Conservation (phyloP, 768 basidiomycete genomes). For the Boletus huronensis region DNA sequence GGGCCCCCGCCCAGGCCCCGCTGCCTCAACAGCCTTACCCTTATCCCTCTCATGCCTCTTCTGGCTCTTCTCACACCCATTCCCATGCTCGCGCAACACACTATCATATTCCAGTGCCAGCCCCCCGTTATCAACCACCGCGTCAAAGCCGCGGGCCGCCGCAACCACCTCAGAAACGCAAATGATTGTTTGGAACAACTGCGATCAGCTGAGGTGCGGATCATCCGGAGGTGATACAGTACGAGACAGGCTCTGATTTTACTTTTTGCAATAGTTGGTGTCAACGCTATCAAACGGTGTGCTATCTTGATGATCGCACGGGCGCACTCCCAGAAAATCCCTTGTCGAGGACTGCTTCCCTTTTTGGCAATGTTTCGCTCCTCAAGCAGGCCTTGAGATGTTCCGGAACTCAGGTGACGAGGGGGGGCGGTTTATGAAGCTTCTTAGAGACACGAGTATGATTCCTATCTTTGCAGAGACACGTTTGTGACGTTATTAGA, state of each 20-base stretch:
- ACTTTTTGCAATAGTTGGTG: slow-evolving; percentile 16
- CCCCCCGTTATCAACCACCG: slow-evolving; percentile 23
- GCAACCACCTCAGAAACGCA: slow-evolving; percentile 6
- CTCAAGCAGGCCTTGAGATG: slow-evolving; percentile 12
- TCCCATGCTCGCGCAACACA: not conserved
- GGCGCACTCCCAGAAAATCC: slow-evolving; percentile 10
- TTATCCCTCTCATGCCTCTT: slow-evolving; percentile 20
- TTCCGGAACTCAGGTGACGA: not conserved
- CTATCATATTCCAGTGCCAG: not conserved
- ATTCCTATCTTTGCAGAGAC: not conserved
- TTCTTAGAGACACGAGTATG: not conserved
- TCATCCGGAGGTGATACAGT: slow-evolving; percentile 23
- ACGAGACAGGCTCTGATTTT: slow-evolving; percentile 19
- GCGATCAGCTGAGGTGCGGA: slow-evolving; percentile 27
- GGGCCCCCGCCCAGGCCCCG: slow-evolving; percentile 29
- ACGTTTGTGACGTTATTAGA: not conserved
- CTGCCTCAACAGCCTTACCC: slow-evolving; percentile 25
- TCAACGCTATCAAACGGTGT: slow-evolving; percentile 19
- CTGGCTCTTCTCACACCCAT: not conserved
- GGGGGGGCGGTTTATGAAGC: not conserved
- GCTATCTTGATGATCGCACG: slow-evolving; percentile 25
- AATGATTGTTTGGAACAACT: slow-evolving; percentile 11
- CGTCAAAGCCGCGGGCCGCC: slow-evolving; percentile 1
- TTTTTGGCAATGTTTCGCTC: slow-evolving; percentile 5
- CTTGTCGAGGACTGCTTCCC: slow-evolving; percentile 14